Percentiles rank a stretch among this genome's conserved stretches.
Conservation (phyloP, 306 rosid genomes). For the Psophocarpus tetragonolobus region DNA sequence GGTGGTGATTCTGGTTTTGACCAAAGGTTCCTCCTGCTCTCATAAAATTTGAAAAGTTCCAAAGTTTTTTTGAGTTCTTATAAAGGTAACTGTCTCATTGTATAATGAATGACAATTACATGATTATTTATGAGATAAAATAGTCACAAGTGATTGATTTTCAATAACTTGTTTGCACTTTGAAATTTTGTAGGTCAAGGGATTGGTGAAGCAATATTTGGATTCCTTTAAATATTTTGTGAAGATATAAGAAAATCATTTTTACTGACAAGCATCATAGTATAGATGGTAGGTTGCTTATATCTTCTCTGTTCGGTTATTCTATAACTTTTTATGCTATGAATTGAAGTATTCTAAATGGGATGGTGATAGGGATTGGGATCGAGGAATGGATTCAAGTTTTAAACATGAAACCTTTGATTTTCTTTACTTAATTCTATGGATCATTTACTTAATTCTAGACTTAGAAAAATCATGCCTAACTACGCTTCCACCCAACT, state of each 20-base stretch:
- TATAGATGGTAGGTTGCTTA: conserved; percentile 16
- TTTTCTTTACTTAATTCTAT: too few species aligned
- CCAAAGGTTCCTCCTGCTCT: conserved; percentile 70
- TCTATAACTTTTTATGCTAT: neutral
- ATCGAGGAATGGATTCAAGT: neutral
- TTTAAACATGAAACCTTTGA: neutral
- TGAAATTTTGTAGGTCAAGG: conserved; percentile 57
- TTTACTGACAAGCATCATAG: conserved; percentile 62
- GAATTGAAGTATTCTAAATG: neutral
- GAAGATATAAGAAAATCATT: conserved; percentile 61
- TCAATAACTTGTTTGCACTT: neutral
- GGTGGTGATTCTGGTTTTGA: conserved; percentile 41
- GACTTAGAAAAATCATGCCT: conserved; percentile 1
- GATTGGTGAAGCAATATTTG: conserved; percentile 88
- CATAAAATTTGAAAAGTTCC: conserved; percentile 74
- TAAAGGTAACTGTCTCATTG: conserved; percentile 59
- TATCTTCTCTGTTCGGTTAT: neutral
- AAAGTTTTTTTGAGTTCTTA: conserved; percentile 79
- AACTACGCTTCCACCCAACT: too few species aligned
- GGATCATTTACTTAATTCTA: neutral
- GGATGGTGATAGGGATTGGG: neutral
- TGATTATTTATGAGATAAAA: neutral
- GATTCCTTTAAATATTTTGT: conserved; percentile 90
- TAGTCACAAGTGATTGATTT: neutral
- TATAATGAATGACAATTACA: neutral